Conservation (phyloP, 73 alveolate species). For the Blepharisma stoltei region DNA sequence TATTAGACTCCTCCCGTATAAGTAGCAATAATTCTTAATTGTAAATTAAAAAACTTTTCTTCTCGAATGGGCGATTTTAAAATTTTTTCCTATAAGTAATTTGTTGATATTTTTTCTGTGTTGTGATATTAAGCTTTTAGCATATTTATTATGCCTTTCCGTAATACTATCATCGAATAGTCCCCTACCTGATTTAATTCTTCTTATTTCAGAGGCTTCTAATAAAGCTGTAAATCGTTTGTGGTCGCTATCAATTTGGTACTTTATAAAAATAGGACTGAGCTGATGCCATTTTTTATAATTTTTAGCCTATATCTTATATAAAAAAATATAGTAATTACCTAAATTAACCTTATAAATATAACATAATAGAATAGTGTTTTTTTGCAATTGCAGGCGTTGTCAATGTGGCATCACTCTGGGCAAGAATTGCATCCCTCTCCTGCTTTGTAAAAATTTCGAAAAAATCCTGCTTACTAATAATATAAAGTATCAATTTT, state of each 20-base stretch:
- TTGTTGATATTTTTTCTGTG: neutral
- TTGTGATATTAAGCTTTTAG: neutral
- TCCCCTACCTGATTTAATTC: conserved; percentile 24
- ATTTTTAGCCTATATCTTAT: too few relatives aligned
- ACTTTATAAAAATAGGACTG: too few relatives aligned
- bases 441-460: neutral
- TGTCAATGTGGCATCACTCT: neutral
- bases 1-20: too few relatives aligned
- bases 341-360: too few relatives aligned
- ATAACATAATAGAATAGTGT: too few relatives aligned
- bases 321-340: too few relatives aligned
- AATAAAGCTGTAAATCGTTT: neutral
- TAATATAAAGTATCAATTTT: neutral
- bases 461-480: conserved; percentile 11
- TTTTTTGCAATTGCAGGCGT: conserved; percentile 23
- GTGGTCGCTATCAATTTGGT: neutral
- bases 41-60: too few relatives aligned
- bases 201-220: conserved; percentile 17
- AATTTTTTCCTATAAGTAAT: conserved; percentile 1
- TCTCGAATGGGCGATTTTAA: neutral
- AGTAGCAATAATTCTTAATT: too few relatives aligned
- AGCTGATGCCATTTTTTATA: too few relatives aligned
- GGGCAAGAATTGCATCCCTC: neutral
- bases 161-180: conserved; percentile 15
- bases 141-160: neutral